Percentiles rank a stretch among this genome's conserved stretches.
phyloP scores from a whole-genome alignment of 345 rosid species.

The Dipteronia sinensis region DNA sequence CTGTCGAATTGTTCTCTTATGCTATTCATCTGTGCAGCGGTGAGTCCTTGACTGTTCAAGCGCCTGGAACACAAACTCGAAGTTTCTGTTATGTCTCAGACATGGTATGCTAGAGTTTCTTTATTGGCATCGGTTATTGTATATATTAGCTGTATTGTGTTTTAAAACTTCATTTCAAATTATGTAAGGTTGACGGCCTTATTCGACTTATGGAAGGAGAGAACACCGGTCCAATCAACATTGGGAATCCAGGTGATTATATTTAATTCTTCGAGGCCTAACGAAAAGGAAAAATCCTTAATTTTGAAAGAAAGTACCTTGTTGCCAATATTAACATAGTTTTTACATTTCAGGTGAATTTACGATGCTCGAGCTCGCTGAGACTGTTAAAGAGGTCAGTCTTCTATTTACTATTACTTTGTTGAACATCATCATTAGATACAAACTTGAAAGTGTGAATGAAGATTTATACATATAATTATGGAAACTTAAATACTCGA shows the following conservation, averaged over 20 bases:
- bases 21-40: slow-evolving; percentile 45
- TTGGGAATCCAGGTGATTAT: slow-evolving; percentile 74
- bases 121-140: neutral
- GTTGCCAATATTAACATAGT: slow-evolving; percentile 3
- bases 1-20: neutral
- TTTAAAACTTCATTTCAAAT: slow-evolving; percentile 5
- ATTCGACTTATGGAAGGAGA: slow-evolving; percentile 95
- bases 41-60: slow-evolving; percentile 87
- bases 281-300: neutral
- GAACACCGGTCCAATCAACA: slow-evolving; percentile 87
- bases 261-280: neutral
- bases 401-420: neutral
- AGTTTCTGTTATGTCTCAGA: slow-evolving; percentile 97
- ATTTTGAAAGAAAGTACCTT: neutral
- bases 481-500: neutral
- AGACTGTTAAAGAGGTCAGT: slow-evolving; percentile 84
- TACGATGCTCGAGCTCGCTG: slow-evolving; percentile 87
- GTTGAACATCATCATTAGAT: neutral
- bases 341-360: slow-evolving; percentile 62
- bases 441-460: neutral
- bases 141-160: neutral
- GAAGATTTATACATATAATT: neutral
- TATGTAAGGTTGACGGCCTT: slow-evolving; percentile 84
- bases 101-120: slow-evolving; percentile 54
- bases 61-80: slow-evolving; percentile 95